Conservation (phyloP, 805 yeast species). For the Candida oleophila region DNA sequence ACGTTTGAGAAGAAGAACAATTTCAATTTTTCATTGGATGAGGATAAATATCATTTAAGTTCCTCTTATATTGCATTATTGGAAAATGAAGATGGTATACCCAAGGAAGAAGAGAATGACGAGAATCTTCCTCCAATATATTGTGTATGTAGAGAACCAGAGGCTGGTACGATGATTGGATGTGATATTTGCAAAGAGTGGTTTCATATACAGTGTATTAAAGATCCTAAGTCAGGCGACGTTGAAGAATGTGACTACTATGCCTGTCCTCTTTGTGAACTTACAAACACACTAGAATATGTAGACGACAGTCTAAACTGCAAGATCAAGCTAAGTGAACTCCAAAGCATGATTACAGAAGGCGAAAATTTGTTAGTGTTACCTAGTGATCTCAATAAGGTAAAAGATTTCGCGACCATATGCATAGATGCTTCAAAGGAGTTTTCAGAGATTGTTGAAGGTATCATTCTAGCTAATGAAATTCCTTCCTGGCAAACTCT, state of each 20-base stretch:
- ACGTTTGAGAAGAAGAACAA: conserved; percentile 13
- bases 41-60: conserved; percentile 24
- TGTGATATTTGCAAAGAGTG: conserved; percentile 72
- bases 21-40: conserved; percentile 24
- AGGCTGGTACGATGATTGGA: conserved; percentile 63
- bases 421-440: conserved; percentile 8
- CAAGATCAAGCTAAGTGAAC: background rate
- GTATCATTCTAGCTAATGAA: conserved; percentile 11
- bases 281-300: conserved; percentile 14
- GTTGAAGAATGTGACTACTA: conserved; percentile 21
- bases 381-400: conserved; percentile 21
- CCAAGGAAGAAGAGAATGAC: background rate
- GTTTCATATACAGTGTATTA: conserved; percentile 65
- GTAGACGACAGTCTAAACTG: background rate
- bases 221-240: conserved; percentile 14
- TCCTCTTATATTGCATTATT: conserved; percentile 20
- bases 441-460: conserved; percentile 10
- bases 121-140: conserved; percentile 24
- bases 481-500: conserved; percentile 10
- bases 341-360: background rate
- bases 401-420: conserved; percentile 16
- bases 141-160: conserved; percentile 64
- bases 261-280: conserved; percentile 30
- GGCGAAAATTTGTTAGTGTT: conserved; percentile 16
- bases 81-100: background rate